These are phyloP conservation scores for Aspergillus kassunensis DNA, from an alignment of 495 filamentous ascomycete genomes.

Conservation along the genomic window DNA sequence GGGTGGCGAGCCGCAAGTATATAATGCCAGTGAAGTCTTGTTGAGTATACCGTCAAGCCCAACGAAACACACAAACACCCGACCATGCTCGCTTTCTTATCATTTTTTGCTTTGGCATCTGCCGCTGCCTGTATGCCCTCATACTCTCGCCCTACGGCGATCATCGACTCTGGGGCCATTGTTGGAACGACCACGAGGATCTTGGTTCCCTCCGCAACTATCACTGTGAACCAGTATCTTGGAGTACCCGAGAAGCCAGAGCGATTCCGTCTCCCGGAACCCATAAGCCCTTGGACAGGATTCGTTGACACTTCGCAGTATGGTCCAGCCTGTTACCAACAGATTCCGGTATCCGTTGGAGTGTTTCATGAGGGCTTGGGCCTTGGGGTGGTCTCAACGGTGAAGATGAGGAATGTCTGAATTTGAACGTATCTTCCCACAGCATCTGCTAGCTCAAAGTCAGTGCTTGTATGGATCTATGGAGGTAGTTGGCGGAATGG, in stretches of 20 bases:
- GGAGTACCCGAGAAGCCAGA: constrained; percentile 31
- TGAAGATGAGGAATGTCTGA: constrained; percentile 45
- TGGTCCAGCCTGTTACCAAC: constrained; percentile 36
- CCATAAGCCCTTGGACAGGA: constrained; percentile 15
- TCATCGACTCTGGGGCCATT: constrained; percentile 23
- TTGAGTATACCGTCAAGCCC: too few species aligned
- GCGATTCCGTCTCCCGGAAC: constrained; percentile 33
- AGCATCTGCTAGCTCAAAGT: constrained; percentile 17
- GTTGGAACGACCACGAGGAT: constrained; percentile 26
- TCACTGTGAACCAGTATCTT: constrained; percentile 27
- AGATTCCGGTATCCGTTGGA: constrained; percentile 15
- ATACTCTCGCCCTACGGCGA: constrained; percentile 20
- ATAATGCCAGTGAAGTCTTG: too few species aligned
- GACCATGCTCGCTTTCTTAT: too few species aligned
- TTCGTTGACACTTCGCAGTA: constrained; percentile 26
- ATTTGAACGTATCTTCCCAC: constrained; percentile 37
- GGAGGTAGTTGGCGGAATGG: constrained; percentile 21
- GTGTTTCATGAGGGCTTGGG: background rate
- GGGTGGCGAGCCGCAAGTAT: too few species aligned
- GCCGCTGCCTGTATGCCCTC: background rate
- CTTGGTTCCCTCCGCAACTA: constrained; percentile 18
- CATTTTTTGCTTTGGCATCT: too few species aligned
- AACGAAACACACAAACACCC: too few species aligned
- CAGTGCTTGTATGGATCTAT: constrained; percentile 29
- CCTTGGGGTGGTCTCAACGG: background rate